A percentile compares a stretch with the other conserved stretches of the same genome.
Evolutionary conservation across 2,329 filamentous ascomycete genomes (phyloP).

Genomic region (Periglandula ipomoeae): DNA sequence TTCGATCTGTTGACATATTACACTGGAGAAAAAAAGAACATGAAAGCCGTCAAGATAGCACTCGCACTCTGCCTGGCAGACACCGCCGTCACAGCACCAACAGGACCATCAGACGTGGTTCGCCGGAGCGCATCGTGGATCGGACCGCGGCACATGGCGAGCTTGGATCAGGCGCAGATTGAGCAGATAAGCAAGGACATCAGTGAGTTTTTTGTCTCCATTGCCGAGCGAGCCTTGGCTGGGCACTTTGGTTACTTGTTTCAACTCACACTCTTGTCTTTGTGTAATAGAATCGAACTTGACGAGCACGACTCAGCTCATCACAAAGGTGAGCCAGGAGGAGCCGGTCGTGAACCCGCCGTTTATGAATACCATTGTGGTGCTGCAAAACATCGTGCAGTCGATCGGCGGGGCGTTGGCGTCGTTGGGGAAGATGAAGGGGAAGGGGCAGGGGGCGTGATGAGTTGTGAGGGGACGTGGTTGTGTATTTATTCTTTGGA

Average conservation of each 20-base stretch:
- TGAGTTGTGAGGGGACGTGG: neutral
- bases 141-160: neutral
- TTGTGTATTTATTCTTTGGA: too few species aligned
- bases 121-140: neutral
- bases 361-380: neutral
- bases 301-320: neutral
- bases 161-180: neutral
- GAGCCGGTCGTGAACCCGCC: conserved; percentile 1
- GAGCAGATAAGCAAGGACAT: neutral
- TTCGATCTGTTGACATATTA: too few species aligned
- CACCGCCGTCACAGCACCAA: too few species aligned
- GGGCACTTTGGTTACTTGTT: neutral
- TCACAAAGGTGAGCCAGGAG: neutral
- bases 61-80: neutral
- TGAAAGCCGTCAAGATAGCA: neutral
- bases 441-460: neutral
- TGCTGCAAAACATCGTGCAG: neutral
- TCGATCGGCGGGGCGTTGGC: neutral
- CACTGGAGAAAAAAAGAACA: neutral
- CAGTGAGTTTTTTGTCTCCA: neutral
- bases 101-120: neutral
- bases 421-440: neutral
- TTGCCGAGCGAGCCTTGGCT: too few species aligned
- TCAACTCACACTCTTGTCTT: too few species aligned
- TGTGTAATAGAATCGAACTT: neutral